Base-by-base conservation (phyloP, 805 yeast genomes). In the Teunomyces gatunensis region DNA sequence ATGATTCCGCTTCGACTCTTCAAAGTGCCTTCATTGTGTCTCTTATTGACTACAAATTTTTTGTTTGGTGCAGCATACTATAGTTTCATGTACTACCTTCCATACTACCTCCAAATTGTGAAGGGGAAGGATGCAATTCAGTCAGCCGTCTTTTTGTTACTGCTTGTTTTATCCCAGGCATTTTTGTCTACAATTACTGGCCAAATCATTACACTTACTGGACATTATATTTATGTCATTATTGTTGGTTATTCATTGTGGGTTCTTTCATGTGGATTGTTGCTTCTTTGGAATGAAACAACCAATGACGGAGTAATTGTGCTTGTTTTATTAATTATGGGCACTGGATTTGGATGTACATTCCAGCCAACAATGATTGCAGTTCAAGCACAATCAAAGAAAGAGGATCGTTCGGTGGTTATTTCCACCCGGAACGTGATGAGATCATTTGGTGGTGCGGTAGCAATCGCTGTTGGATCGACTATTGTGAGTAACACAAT, bases 361-460 rank as follows among this genome's bases (percentile, higher is more conserved):
- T 78, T 79, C 68, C 84, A 79, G 56, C 83, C 83, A 4, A 73
- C 79, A 0, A 68, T 79, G 64, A 76, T 80, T 9, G 84, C 84
- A 1, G 71, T 73, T 32, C 84, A 74, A 56, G 81, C 83, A 0
- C 80, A 79, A 49, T 67, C 80, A 12, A 62, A 53, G 33, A 71
- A 74, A 44, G 66, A 74, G 3, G 85, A 82, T 51, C 60, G 87
- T 40, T 83, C 86, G 0, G 81, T 81, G 10, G 79, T 79, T 11
- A 80, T 81, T 7, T 71, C 83, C 2, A 69, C 83, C 1, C 68
- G 87, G 58, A 81, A 80, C 54, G 79, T 80, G 20, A 54, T 78
- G 41, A 65, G 87, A 46, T 76, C 83, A 2, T 73, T 83, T 47
- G 87, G 87, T 12, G 84, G 84, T n/a, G 74, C 85, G 1, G 64